Evolutionary conservation across 1,284 basidiomycete species (phyloP).

Genomic region (Caloboletus inedulis): DNA sequence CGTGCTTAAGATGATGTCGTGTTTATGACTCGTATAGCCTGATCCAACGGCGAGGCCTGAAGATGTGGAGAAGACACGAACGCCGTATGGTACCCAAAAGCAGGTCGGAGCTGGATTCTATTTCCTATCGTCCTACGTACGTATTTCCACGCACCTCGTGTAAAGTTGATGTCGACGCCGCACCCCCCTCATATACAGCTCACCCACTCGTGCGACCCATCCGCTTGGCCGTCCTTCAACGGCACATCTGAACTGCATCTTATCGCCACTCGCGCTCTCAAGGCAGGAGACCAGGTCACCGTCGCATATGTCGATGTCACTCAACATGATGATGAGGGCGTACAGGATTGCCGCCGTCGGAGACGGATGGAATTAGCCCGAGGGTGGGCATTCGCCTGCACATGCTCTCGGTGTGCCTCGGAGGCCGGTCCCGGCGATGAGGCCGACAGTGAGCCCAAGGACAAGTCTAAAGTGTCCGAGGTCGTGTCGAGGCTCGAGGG

Average conservation of each 20-base stretch:
- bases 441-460: slow-evolving; percentile 42
- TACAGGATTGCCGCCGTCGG: slow-evolving; percentile 53
- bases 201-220: slow-evolving; percentile 69
- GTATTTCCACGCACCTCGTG: slow-evolving; percentile 20
- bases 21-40: slow-evolving; percentile 43
- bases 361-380: slow-evolving; percentile 70
- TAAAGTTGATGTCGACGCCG: neutral
- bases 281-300: slow-evolving; percentile 70
- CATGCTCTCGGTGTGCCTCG: slow-evolving; percentile 57
- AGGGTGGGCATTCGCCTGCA: slow-evolving; percentile 76
- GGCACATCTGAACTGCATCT: slow-evolving; percentile 66
- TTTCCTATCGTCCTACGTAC: slow-evolving; percentile 68
- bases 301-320: slow-evolving; percentile 70
- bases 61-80: slow-evolving; percentile 68
- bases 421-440: slow-evolving; percentile 47
- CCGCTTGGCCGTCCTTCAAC: slow-evolving; percentile 58
- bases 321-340: slow-evolving; percentile 50
- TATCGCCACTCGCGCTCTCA: slow-evolving; percentile 59
- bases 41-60: slow-evolving; percentile 51
- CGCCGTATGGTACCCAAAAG: slow-evolving; percentile 64
- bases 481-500: slow-evolving; percentile 41
- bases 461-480: slow-evolving; percentile 58
- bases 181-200: slow-evolving; percentile 37
- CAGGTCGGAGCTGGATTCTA: slow-evolving; percentile 75
- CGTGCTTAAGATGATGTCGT: slow-evolving; percentile 1